Percentiles rank a stretch among this genome's conserved stretches.
phyloP scores from a whole-genome alignment of 306 rosid species.

The Calophaca sinica region DNA sequence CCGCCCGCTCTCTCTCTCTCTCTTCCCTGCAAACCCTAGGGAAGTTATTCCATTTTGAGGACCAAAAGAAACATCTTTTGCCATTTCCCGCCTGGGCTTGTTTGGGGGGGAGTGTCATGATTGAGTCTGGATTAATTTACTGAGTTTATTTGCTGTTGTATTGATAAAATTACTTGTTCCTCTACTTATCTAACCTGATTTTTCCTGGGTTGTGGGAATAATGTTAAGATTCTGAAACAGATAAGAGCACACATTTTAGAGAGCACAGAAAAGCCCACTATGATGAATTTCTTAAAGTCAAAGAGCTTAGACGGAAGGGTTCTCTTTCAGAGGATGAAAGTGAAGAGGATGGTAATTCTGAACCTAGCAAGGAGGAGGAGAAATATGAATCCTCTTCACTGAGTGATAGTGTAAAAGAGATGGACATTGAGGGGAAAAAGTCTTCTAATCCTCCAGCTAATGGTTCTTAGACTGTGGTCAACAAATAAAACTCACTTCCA shows the following conservation, averaged over 20 bases:
- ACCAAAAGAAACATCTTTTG: not conserved
- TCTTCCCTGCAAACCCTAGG: not conserved
- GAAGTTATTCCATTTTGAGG: constrained; percentile 27
- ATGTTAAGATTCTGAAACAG: constrained; percentile 64
- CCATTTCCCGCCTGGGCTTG: not conserved
- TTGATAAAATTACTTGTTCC: constrained; percentile 29
- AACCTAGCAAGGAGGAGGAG: constrained; percentile 41
- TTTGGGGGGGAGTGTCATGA: not conserved
- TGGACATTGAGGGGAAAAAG: constrained; percentile 59
- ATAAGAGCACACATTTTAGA: constrained; percentile 63
- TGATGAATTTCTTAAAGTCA: constrained; percentile 82
- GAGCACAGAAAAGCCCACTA: constrained; percentile 90
- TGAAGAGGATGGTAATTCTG: constrained; percentile 55
- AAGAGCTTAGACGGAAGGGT: constrained; percentile 68
- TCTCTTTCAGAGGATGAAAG: constrained; percentile 65
- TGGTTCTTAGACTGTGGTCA: constrained; percentile 57
- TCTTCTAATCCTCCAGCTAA: constrained; percentile 54
- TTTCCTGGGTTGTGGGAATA: constrained; percentile 31
- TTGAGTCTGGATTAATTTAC: constrained; percentile 17
- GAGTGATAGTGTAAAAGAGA: constrained; percentile 71
- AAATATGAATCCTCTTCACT: constrained; percentile 59
- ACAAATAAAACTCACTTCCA: constrained; percentile 39
- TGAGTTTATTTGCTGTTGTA: constrained; percentile 4
- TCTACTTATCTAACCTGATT: constrained; percentile 19
- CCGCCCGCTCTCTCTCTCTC: no score